Base-by-base conservation (phyloP, 75 land plant species). In the Picea glauca region DNA sequence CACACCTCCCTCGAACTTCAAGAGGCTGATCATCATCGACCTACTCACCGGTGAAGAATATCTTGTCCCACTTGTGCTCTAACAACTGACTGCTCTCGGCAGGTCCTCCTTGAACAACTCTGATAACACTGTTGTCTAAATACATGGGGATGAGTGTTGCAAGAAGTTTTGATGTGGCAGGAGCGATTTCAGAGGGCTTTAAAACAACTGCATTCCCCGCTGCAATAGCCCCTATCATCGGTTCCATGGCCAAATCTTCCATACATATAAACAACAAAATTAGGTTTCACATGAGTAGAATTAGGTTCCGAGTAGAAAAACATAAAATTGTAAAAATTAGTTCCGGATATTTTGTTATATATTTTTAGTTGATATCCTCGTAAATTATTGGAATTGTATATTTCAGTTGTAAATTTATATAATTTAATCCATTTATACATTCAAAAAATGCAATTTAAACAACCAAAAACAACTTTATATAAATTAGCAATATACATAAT, bases 1-100 rank as follows among this genome's bases (percentile, higher is more conserved):
- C 56, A 50, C 63, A 18, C 5, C 20, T 62, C 20, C 8, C 63
- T 62, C n/a, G 21, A 62, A 23, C 63, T 20, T 20, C 5, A 20
- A 62, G 5, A 20, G 63, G 0, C 5, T 62, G 63, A 62, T 21
- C 20, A 20, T 20, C 63, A 18, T 15, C 13, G 13, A 20, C 0
- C 0, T 20, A 59, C 62, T 5, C 33, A 94, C 99, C 99, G 65
- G 99, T 96, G 65, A 91, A 96, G 83, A 96, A 91, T 38, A 96
- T 96, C 62, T 93, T 91, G 77, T 95, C 96, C 98, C 99, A 96
- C 77, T 85, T 92, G 0, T 78, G 82, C 33, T 86, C 81, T 66
- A 96, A 78, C 31, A 96, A 80, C 9, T 74, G 70, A 50, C 89
- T 78, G 17, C 84, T 86, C 64, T 85, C 91, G 5, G 54, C 43